Conservation (phyloP, 192 early-diverging fungal genomes). For the Rhizophagus prolifer region DNA sequence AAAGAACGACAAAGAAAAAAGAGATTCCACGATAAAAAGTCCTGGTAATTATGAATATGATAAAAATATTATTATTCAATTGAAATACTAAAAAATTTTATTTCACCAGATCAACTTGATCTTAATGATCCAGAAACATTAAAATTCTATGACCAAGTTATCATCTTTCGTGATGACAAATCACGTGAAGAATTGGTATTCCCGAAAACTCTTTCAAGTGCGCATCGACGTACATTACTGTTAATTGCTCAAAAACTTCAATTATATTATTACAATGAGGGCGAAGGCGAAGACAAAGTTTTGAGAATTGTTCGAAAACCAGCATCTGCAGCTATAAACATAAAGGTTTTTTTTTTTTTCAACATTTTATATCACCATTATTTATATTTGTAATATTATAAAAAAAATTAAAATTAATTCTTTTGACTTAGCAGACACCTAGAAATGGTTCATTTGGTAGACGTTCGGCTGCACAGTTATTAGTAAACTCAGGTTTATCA, state of each 20-base stretch:
- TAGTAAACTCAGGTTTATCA: constrained; percentile 21
- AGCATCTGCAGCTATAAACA: constrained; percentile 27
- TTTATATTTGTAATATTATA: not conserved
- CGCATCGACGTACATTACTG: constrained; percentile 62
- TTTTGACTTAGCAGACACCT: constrained; percentile 11
- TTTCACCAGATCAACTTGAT: constrained; percentile 49
- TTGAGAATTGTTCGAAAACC: constrained; percentile 45
- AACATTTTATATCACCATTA: not conserved
- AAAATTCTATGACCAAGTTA: constrained; percentile 68
- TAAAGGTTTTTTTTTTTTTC: constrained; percentile 2
- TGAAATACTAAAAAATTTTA: not conserved
- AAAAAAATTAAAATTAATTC: not conserved
- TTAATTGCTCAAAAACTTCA: constrained; percentile 73
- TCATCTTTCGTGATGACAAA: constrained; percentile 71
- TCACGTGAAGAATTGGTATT: constrained; percentile 65
- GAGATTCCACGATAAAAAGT: constrained; percentile 5
- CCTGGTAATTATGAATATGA: constrained; percentile 3
- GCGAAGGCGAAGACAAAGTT: constrained; percentile 49
- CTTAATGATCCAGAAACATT: constrained; percentile 71
- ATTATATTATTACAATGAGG: constrained; percentile 49
- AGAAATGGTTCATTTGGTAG: constrained; percentile 28
- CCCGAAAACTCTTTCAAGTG: constrained; percentile 55
- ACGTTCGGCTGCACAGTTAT: constrained; percentile 20
- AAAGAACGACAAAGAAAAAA: constrained; percentile 24
- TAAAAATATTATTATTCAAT: not conserved